phyloP scores from a whole-genome alignment of 495 filamentous ascomycete species.

The Penicillium subrubescens region DNA sequence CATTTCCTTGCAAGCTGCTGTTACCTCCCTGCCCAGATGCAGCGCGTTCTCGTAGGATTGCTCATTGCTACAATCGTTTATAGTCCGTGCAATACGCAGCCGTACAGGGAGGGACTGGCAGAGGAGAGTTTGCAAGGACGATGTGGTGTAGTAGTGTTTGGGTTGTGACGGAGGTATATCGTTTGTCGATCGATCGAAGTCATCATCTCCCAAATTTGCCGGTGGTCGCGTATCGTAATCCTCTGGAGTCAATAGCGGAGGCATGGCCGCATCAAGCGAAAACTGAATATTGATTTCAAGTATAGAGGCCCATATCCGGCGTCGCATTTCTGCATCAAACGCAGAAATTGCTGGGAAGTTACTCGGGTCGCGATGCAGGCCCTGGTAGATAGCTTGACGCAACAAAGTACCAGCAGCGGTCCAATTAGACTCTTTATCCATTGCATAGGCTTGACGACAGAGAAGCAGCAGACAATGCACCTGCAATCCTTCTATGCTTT shows the following conservation, averaged over 20 bases:
- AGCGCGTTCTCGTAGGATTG: conserved; percentile 47
- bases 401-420: conserved; percentile 51
- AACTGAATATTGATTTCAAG: conserved; percentile 56
- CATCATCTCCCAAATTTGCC: conserved; percentile 54
- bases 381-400: conserved; percentile 51
- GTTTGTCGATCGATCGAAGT: conserved; percentile 40
- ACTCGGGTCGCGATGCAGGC: conserved; percentile 56
- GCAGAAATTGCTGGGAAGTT: conserved; percentile 47
- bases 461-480: conserved; percentile 53
- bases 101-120: conserved; percentile 43
- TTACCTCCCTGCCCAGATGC: conserved; percentile 35
- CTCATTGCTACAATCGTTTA: conserved; percentile 45
- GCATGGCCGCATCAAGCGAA: conserved; percentile 50
- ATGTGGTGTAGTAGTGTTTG: conserved; percentile 42
- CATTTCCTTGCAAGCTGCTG: conserved; percentile 28
- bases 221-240: conserved; percentile 57
- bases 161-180: conserved; percentile 29
- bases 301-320: conserved; percentile 60
- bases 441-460: conserved; percentile 47
- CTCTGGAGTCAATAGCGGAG: conserved; percentile 47
- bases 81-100: conserved; percentile 37
- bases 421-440: conserved; percentile 50
- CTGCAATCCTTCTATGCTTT: conserved; percentile 47
- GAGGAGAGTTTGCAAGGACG: conserved; percentile 50
- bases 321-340: conserved; percentile 53